Base-by-base conservation (phyloP, 1,139 yeast genomes). In the Kurtzmaniella quercitrusa region DNA sequence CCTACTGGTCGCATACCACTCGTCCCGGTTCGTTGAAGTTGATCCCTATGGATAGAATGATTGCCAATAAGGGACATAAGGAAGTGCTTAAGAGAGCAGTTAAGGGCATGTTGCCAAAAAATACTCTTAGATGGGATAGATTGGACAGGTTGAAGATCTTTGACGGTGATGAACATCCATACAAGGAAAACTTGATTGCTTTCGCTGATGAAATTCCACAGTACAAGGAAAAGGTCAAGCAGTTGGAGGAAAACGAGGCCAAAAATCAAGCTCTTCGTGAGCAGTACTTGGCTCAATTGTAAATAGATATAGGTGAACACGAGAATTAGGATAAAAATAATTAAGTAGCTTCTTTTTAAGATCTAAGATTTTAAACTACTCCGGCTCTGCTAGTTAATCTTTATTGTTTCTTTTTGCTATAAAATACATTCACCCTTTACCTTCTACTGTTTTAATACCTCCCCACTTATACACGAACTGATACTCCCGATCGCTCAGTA, bases 71-170 rank as follows among this genome's bases (percentile, higher is more conserved):
- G 57, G 98, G 98, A 11, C 86, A 82, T 54, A 83, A 88, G 16
- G 98, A 91, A 60, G 68, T 89, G 16, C 68, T 93, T 53, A 78
- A 66, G 55, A 79, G 86, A 56, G 98, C 98, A 0, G 98, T 93
- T 7, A 84, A 88, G 51, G 95, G 95, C 46, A 93, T 93, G 99
- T 74, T 93, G 45, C 98, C 98, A 35, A 89, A 88, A 67, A 91
- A 93, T 63, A 82, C 84, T 57, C 78, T 84, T 50, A 79, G 98
- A 61, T 79, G 85, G 56, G 71, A 74, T 22, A 80, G 98, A 60
- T 66, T 93, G 60, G 94, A 82, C 38, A 80, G 99, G 58, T 73
- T 93, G 50, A 89, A 88, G 66, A 78, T 88, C 1, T 87, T 76
- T 60, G 98, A 94, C 56, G 96, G 95, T 32, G 82, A 88, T 45